Base-by-base conservation (phyloP, 345 rosid species). In the Eucalyptus fibrosa region DNA sequence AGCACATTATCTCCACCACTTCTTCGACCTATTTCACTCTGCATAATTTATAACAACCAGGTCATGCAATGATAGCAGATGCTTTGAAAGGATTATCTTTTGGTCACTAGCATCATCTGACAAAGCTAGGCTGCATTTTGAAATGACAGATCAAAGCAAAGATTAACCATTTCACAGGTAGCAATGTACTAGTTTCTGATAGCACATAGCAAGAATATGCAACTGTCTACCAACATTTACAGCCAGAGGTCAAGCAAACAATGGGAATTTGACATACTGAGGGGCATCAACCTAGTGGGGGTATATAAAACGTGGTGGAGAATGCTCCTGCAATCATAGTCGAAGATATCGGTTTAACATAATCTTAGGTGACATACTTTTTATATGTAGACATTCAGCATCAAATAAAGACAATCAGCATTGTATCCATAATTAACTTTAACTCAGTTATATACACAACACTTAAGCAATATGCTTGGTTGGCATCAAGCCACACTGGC, bases 1-100 rank as follows among this genome's bases (percentile, higher is more conserved):
- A 97, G 99, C 85, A 97, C 99, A 91, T 97, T 97, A 92, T 97
- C 99, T 89, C 99, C 99, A 87, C 96, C 96, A 93, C 99, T 97
- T 96, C 99, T 93, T 89, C 97, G 98, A 56, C 99, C 98, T 90
- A 97, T 96, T 95, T 97, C 99, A 92, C 94, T 96, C 99, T 97
- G 94, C n/a, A 92, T 53, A 91, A 81, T 86, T 83, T 62, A 87
- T 81, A 47, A 87, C 26, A 53, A 90, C 88, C 90, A 69, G 86
- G 89, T 90, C 88, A 91, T 87, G 32, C 37, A 50, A 87, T 67
- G 83, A 62, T 62, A 87, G 85, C 85, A 40, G 30, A 40, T 77
- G 47, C 85, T 77, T 77, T 77, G 30, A 40, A 21, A 40, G 85
- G 47, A 40, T 40, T 40, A 21, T 40, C 47, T 23, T 77, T 77